Evolutionary conservation across 192 early-diverging fungal species (phyloP).

Genomic region (Backusella circina): DNA sequence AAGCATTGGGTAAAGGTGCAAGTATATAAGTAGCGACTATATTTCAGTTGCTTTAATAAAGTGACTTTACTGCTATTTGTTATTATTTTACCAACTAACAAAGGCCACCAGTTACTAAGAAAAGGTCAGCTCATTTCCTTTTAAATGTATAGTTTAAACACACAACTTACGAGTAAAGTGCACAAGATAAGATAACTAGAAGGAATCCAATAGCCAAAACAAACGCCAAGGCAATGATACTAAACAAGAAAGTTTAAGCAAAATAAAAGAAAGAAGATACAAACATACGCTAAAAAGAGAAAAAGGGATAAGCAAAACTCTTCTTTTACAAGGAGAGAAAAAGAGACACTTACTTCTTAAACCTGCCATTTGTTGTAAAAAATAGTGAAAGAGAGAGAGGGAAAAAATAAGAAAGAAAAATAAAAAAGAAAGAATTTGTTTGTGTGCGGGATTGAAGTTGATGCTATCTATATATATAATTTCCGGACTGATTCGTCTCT

Average conservation of each 20-base stretch:
- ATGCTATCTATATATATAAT: no score
- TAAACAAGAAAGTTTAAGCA: constrained; percentile 16
- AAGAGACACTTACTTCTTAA: constrained; percentile 27
- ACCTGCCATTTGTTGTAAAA: constrained; percentile 13
- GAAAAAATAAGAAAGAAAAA: neutral
- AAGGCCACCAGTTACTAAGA: constrained; percentile 91
- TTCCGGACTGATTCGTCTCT: neutral
- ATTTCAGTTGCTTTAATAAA: neutral
- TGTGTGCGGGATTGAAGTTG: neutral
- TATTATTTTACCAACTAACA: constrained; percentile 71
- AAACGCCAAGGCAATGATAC: constrained; percentile 87
- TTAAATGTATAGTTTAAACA: neutral
- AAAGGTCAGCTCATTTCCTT: neutral
- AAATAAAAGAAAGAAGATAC: neutral
- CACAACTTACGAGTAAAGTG: constrained; percentile 72
- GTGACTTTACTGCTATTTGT: neutral
- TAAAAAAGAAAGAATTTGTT: neutral
- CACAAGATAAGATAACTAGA: constrained; percentile 92
- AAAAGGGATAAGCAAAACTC: neutral
- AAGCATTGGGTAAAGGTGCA: constrained; percentile 88
- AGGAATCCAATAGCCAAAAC: constrained; percentile 89
- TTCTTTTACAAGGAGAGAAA: neutral
- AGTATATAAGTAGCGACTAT: constrained; percentile 85
- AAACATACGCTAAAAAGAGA: constrained; percentile 18
- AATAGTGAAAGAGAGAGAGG: neutral